Conservation (phyloP, 75 land plant species). For the Cunninghamia lanceolata region DNA sequence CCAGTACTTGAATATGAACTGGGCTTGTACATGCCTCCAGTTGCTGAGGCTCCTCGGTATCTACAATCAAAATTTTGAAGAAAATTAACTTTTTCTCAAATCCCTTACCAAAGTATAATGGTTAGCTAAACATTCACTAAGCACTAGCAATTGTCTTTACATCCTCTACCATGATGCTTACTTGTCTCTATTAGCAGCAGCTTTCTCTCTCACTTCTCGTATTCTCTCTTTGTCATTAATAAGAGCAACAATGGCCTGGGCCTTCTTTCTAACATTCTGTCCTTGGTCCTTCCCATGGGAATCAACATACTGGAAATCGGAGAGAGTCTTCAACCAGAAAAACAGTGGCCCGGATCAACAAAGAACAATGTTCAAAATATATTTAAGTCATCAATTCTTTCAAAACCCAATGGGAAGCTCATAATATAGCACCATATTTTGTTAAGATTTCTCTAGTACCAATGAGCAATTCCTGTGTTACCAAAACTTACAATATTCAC, state of each 20-base stretch:
- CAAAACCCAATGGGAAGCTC: neutral
- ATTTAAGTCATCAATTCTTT: neutral
- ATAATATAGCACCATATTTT: neutral
- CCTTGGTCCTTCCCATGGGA: constrained; percentile 96
- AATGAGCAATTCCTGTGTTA: neutral
- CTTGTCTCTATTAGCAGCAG: constrained; percentile 84
- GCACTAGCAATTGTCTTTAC: neutral
- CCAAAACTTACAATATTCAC: neutral
- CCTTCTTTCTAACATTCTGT: constrained; percentile 89
- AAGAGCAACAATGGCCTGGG: constrained; percentile 70
- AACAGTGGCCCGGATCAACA: neutral
- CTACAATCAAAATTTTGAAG: constrained; percentile 29
- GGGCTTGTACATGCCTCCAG: constrained; percentile 67
- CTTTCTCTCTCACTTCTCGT: constrained; percentile 90
- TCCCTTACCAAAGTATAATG: neutral
- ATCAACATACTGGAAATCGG: constrained; percentile 90
- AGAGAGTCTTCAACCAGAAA: constrained; percentile 52
- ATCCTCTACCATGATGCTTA: constrained; percentile 26
- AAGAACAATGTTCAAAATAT: neutral
- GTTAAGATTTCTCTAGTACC: neutral
- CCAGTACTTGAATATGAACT: constrained; percentile 58
- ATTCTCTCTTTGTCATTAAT: constrained; percentile 90
- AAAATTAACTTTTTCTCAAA: neutral
- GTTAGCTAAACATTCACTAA: neutral
- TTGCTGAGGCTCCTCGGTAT: constrained; percentile 59